Evolutionary conservation across 2,329 filamentous ascomycete genomes (phyloP).

Genomic region (Botrytis fabae): DNA sequence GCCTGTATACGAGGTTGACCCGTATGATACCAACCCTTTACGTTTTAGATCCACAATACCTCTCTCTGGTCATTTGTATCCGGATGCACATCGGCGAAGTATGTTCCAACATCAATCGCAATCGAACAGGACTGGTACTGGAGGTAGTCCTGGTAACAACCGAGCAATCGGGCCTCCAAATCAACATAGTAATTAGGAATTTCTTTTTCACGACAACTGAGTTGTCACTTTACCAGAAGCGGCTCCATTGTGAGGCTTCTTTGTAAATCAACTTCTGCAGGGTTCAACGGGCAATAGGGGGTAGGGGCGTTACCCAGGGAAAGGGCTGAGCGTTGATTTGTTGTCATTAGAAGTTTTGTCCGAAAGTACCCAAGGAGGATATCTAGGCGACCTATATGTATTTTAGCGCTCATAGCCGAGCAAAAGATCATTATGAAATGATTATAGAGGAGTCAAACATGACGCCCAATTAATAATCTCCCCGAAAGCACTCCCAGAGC

Average conservation of each 20-base stretch:
- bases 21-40: constrained; percentile 59
- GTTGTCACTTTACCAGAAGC: constrained; percentile 20
- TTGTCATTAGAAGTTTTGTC: constrained; percentile 33
- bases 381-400: constrained; percentile 36
- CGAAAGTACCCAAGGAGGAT: constrained; percentile 22
- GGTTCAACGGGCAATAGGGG: constrained; percentile 28
- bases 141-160: constrained; percentile 31
- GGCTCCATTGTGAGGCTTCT: constrained; percentile 22
- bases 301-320: constrained; percentile 39
- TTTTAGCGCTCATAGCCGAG: constrained; percentile 33
- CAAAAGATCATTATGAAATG: constrained; percentile 31
- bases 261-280: constrained; percentile 37
- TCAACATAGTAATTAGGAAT: constrained; percentile 28
- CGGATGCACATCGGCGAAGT: constrained; percentile 33
- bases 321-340: constrained; percentile 35
- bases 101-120: constrained; percentile 25
- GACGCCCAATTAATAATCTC: constrained; percentile 18
- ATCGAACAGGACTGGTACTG: constrained; percentile 21
- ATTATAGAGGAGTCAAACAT: constrained; percentile 17
- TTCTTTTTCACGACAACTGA: constrained; percentile 29
- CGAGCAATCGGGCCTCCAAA: constrained; percentile 30
- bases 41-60: constrained; percentile 56
- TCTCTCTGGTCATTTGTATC: constrained; percentile 35
- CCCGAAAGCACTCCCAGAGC: constrained; percentile 9
- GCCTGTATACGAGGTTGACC: constrained; percentile 73